phyloP scores from a whole-genome alignment of 495 filamentous ascomycete species.

The Penicillium manginii region DNA sequence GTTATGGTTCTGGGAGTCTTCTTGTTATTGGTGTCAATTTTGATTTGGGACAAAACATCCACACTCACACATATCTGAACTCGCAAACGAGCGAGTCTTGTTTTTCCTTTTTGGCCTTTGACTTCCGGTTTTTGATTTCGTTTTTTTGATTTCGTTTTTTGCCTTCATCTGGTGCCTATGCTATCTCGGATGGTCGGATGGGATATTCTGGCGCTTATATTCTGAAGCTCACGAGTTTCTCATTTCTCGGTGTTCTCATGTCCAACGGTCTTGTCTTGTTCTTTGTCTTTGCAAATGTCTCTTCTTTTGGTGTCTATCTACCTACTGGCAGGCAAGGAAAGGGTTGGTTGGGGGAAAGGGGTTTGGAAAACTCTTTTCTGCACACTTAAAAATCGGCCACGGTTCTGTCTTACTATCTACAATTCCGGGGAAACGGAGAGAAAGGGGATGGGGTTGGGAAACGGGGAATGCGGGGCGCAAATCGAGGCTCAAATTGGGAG shows the following conservation, averaged over 20 bases:
- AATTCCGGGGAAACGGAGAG: background rate
- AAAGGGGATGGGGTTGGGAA: no score
- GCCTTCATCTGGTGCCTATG: constrained; percentile 13
- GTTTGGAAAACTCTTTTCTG: constrained; percentile 10
- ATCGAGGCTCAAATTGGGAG: constrained; percentile 17
- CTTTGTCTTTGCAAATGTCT: constrained; percentile 16
- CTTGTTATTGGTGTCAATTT: constrained; percentile 3
- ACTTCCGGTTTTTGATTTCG: background rate
- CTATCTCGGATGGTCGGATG: constrained; percentile 7
- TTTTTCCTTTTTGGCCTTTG: background rate
- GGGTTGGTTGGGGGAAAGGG: constrained; percentile 1
- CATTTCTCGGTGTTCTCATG: constrained; percentile 21
- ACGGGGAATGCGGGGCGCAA: constrained; percentile 8
- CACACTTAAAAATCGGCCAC: constrained; percentile 11
- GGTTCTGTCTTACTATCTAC: constrained; percentile 12
- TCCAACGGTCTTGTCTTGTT: constrained; percentile 15
- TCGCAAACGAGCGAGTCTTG: background rate
- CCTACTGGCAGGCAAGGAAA: constrained; percentile 7
- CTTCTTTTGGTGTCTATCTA: constrained; percentile 7
- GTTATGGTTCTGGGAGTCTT: constrained; percentile 13
- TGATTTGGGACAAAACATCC: constrained; percentile 7
- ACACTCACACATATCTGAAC: background rate
- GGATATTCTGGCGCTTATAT: constrained; percentile 18
- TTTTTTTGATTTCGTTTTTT: constrained; percentile 3
- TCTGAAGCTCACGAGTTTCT: constrained; percentile 14